These are phyloP conservation scores for Boletus tomentosulus DNA, from an alignment of 768 basidiomycete species.

Conservation along the genomic window DNA sequence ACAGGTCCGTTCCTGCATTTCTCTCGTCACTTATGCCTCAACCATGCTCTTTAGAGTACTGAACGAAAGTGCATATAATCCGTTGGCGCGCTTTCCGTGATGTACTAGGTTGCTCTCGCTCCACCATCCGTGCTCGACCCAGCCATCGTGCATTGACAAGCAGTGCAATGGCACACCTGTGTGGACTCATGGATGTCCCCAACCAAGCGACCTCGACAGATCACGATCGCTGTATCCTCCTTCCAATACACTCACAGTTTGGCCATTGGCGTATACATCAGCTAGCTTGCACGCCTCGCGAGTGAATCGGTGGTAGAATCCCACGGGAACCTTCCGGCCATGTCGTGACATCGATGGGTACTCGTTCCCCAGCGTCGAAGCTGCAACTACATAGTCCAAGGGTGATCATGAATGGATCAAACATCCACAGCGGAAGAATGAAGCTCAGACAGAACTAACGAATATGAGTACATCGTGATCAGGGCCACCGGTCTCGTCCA, in stretches of 20 bases:
- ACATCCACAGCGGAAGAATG: not conserved
- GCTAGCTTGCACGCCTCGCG: slow-evolving; percentile 65
- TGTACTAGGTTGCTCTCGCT: slow-evolving; percentile 51
- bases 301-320: slow-evolving; percentile 84
- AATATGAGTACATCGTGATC: slow-evolving; percentile 75
- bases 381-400: slow-evolving; percentile 58
- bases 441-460: slow-evolving; percentile 60
- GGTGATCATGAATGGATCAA: not conserved
- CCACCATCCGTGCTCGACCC: slow-evolving; percentile 63
- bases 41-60: no score
- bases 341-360: slow-evolving; percentile 89
- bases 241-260: slow-evolving; percentile 85
- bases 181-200: slow-evolving; percentile 61
- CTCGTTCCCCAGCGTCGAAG: slow-evolving; percentile 94
- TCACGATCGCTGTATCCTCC: slow-evolving; percentile 93
- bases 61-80: no score
- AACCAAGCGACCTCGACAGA: no score
- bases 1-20: no score
- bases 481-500: slow-evolving; percentile 59
- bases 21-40: no score
- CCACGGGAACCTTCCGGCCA: slow-evolving; percentile 79
- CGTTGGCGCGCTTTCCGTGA: no score
- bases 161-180: no score
- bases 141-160: no score
- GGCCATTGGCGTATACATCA: slow-evolving; percentile 58